Evolutionary conservation across 1,139 yeast genomes (phyloP).

Genomic region (Debaryomyces coudertii): DNA sequence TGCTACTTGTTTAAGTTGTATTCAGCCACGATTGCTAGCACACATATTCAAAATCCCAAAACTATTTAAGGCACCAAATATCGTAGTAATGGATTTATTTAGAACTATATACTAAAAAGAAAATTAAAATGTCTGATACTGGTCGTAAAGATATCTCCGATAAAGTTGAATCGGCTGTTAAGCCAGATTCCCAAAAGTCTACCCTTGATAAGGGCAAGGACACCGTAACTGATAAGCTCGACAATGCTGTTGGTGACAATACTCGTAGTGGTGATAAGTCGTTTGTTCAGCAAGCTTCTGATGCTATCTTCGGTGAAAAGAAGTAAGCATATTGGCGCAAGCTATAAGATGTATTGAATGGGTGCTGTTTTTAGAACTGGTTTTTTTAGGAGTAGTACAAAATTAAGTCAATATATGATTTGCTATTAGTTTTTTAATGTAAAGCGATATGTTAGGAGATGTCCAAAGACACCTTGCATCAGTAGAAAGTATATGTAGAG

Average conservation of each 20-base stretch:
- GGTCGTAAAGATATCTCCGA: conserved; percentile 50
- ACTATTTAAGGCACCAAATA: conserved; percentile 5
- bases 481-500: not conserved
- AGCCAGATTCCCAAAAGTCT: conserved; percentile 48
- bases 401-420: not conserved
- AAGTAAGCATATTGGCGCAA: not conserved
- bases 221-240: conserved; percentile 37
- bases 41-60: not conserved
- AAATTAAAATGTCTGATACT: conserved; percentile 40
- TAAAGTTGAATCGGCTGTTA: conserved; percentile 40
- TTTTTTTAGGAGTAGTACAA: not conserved
- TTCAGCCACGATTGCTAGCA: not conserved
- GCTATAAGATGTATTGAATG: not conserved
- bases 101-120: no score
- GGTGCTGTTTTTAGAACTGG: not conserved
- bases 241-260: conserved; percentile 40
- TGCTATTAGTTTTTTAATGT: not conserved
- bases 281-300: conserved; percentile 46
- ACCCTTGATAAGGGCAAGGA: conserved; percentile 43
- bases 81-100: not conserved
- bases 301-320: conserved; percentile 37
- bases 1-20: not conserved
- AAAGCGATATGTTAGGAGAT: not conserved
- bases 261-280: conserved; percentile 41
- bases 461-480: no score